Conservation (phyloP, 345 rosid species). For the Hibiscus tridactylites region DNA sequence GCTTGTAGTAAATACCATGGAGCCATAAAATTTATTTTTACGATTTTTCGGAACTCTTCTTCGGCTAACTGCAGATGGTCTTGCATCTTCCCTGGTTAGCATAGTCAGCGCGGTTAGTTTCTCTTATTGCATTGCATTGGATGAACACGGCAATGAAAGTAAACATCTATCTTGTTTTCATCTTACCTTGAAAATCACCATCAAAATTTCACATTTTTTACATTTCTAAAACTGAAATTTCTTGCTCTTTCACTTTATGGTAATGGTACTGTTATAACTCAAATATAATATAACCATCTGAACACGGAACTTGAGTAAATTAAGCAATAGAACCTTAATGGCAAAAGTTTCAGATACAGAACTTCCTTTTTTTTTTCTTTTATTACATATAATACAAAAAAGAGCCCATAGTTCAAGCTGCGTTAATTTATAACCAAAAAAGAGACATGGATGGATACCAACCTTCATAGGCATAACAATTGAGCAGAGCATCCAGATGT, state of each 20-base stretch:
- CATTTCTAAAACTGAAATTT: too few species aligned
- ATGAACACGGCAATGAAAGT: not conserved
- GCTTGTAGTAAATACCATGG: constrained; percentile 75
- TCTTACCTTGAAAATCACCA: too few species aligned
- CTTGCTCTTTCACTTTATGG: too few species aligned
- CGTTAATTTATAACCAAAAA: too few species aligned
- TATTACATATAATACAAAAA: too few species aligned
- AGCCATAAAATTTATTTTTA: constrained; percentile 59
- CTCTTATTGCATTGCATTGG: not conserved
- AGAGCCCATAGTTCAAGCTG: too few species aligned
- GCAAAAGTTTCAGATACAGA: too few species aligned
- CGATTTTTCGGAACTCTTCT: constrained; percentile 50
- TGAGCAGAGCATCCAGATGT: constrained; percentile 65
- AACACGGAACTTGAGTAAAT: too few species aligned
- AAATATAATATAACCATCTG: too few species aligned
- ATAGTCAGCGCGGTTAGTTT: not conserved
- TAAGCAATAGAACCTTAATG: too few species aligned
- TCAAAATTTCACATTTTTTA: too few species aligned
- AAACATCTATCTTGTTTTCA: not conserved
- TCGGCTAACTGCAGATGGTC: constrained; percentile 50
- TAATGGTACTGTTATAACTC: not conserved
- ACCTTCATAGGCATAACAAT: constrained; percentile 73
- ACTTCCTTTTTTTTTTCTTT: too few species aligned
- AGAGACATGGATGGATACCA: not conserved
- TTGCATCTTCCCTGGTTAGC: constrained; percentile 53